Conservation (phyloP, 139 green algal species). For the Deuterostichococcus epilithicus region DNA sequence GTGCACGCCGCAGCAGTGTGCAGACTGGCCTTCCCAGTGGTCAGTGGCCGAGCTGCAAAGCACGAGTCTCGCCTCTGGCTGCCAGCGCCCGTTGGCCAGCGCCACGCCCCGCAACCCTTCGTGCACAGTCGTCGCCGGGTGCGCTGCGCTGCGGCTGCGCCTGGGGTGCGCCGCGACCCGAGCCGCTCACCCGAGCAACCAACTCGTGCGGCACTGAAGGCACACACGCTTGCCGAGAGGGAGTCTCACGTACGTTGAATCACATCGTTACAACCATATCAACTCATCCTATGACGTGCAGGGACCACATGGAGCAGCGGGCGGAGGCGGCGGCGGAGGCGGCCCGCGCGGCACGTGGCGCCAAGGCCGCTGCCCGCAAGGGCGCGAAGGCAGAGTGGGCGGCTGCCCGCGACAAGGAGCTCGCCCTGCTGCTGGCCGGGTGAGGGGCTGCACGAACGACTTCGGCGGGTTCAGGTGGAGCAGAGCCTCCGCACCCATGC, state of each 20-base stretch:
- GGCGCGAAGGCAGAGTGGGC: slow-evolving; percentile 21
- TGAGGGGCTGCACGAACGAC: too few relatives aligned
- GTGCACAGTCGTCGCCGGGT: not conserved
- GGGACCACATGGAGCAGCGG: slow-evolving; percentile 15
- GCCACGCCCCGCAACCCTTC: not conserved
- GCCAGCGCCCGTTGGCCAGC: not conserved
- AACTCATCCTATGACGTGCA: not conserved
- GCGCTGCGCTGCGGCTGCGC: not conserved
- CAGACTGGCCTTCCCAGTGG: not conserved
- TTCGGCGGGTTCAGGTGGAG: too few relatives aligned
- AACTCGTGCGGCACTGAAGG: not conserved
- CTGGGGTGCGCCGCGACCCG: too few relatives aligned
- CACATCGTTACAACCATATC: not conserved
- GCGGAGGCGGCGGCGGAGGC: slow-evolving; percentile 21
- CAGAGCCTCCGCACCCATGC: not conserved
- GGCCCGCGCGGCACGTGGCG: slow-evolving; percentile 15
- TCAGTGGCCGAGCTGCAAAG: not conserved
- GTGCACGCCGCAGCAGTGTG: too few relatives aligned
- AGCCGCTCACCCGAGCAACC: too few relatives aligned
- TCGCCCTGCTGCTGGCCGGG: slow-evolving; percentile 26
- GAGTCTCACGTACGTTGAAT: not conserved
- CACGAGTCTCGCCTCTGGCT: not conserved
- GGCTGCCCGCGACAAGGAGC: slow-evolving; percentile 35
- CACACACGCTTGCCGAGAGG: not conserved
- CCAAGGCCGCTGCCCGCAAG: slow-evolving; percentile 22